Evolutionary conservation across 2,329 filamentous ascomycete genomes (phyloP).

Genomic region (Raffaelea albimanens): DNA sequence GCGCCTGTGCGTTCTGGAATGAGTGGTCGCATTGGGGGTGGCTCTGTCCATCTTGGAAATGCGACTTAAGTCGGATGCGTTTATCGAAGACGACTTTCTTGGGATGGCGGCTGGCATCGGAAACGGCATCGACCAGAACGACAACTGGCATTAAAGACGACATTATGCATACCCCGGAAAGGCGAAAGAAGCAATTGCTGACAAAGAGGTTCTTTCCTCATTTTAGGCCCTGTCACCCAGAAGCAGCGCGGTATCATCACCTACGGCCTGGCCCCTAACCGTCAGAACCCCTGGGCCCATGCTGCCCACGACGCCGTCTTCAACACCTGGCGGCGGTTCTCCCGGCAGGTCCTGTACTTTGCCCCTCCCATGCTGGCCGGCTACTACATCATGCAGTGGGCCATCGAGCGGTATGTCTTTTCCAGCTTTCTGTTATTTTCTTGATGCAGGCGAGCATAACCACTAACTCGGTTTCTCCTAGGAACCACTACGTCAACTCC

Average conservation of each 20-base stretch:
- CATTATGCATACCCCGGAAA: too few species aligned
- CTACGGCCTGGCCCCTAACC: slow-evolving; percentile 78
- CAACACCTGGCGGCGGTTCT: slow-evolving; percentile 86
- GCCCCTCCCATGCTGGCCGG: slow-evolving; percentile 66
- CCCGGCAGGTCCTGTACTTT: slow-evolving; percentile 81
- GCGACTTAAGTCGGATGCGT: too few species aligned
- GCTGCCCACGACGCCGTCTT: slow-evolving; percentile 75
- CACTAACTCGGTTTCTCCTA: slow-evolving; percentile 21
- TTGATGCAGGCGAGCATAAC: neutral
- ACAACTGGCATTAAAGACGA: neutral
- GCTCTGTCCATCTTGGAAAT: too few species aligned
- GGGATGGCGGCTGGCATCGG: too few species aligned
- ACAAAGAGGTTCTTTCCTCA: neutral
- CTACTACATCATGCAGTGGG: slow-evolving; percentile 86
- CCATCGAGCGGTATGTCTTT: slow-evolving; percentile 67
- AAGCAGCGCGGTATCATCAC: slow-evolving; percentile 52
- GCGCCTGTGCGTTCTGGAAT: too few species aligned
- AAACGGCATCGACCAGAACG: too few species aligned
- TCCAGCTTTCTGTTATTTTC: neutral
- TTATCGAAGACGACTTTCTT: too few species aligned
- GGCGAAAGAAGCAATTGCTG: neutral
- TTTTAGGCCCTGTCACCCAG: slow-evolving; percentile 12
- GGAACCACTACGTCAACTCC: slow-evolving; percentile 75
- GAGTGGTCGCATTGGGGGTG: too few species aligned
- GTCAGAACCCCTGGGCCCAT: slow-evolving; percentile 78